Conservation (phyloP, 345 rosid species). For the Aethionema arabicum region DNA sequence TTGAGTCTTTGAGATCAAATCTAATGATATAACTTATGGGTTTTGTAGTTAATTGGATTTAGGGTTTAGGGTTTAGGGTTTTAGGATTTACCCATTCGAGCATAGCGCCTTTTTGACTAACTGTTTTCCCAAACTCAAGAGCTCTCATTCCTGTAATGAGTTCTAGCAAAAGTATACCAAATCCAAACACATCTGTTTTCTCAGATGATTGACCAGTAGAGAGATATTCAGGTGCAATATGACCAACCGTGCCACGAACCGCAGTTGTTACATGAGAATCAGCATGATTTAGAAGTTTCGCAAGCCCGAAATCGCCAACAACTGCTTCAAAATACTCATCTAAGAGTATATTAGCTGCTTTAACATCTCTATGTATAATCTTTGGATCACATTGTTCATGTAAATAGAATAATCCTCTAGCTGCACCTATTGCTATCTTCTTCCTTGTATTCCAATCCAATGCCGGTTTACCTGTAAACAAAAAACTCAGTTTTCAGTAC, state of each 20-base stretch:
- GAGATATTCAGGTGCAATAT: slow-evolving; percentile 93
- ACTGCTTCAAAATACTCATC: slow-evolving; percentile 85
- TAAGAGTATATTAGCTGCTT: slow-evolving; percentile 87
- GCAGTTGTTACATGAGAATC: slow-evolving; percentile 96
- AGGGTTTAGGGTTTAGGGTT: slow-evolving; percentile 6
- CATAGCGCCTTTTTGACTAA: slow-evolving; percentile 87
- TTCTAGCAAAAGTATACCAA: slow-evolving; percentile 87
- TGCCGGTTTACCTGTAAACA: slow-evolving; percentile 65
- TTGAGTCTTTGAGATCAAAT: too few species aligned
- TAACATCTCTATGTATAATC: slow-evolving; percentile 90
- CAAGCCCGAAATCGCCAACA: slow-evolving; percentile 96
- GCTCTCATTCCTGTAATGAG: slow-evolving; percentile 95
- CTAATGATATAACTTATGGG: too few species aligned
- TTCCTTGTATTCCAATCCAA: slow-evolving; percentile 88
- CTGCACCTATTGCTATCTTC: slow-evolving; percentile 87
- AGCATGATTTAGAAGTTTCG: slow-evolving; percentile 84
- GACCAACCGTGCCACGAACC: slow-evolving; percentile 93
- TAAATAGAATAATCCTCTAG: slow-evolving; percentile 83
- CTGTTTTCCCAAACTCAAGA: slow-evolving; percentile 81
- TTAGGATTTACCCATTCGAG: slow-evolving; percentile 81
- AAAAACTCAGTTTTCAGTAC: slow-evolving; percentile 1
- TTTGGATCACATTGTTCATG: slow-evolving; percentile 97
- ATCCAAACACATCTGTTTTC: slow-evolving; percentile 94
- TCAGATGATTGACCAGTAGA: slow-evolving; percentile 97
- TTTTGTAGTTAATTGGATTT: too few species aligned